Evolutionary conservation across 139 green algal species (phyloP).

Genomic region (Volvox reticuliferus): DNA sequence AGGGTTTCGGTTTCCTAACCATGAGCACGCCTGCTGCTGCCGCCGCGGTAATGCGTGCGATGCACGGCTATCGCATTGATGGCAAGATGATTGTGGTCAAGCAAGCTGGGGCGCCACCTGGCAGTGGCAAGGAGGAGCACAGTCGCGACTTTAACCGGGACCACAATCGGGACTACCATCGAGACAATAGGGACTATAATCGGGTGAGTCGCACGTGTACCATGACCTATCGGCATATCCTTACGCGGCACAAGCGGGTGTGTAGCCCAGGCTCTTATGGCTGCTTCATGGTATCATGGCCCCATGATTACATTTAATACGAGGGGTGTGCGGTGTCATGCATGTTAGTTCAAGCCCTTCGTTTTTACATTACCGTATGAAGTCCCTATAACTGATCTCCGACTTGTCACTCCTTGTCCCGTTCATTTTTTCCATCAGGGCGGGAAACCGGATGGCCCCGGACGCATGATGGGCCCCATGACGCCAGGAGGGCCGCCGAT

Average conservation of each 20-base stretch:
- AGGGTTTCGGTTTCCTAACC: conserved; percentile 69
- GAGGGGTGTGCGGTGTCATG: too few species aligned
- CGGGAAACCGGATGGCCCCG: neutral
- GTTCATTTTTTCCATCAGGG: neutral
- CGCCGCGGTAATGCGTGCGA: conserved; percentile 33
- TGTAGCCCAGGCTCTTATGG: too few species aligned
- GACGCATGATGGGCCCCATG: conserved; percentile 30
- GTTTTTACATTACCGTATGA: too few species aligned
- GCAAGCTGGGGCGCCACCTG: conserved; percentile 60
- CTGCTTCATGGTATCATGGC: too few species aligned
- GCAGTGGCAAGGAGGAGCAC: conserved; percentile 1
- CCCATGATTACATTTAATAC: too few species aligned
- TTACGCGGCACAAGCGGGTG: too few species aligned
- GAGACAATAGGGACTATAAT: neutral
- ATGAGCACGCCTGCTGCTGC: conserved; percentile 41
- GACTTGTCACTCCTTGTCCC: too few species aligned
- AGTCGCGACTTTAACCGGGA: neutral
- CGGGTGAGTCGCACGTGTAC: neutral
- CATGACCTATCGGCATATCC: neutral
- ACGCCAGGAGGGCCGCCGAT: neutral
- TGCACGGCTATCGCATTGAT: conserved; percentile 66
- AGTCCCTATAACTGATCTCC: too few species aligned
- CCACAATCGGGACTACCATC: neutral
- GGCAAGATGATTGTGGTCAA: conserved; percentile 64
- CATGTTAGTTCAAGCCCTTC: too few species aligned